These are phyloP conservation scores for Phytopythium oedochilum DNA, from an alignment of 352 stramenopile species.

Conservation along the genomic window DNA sequence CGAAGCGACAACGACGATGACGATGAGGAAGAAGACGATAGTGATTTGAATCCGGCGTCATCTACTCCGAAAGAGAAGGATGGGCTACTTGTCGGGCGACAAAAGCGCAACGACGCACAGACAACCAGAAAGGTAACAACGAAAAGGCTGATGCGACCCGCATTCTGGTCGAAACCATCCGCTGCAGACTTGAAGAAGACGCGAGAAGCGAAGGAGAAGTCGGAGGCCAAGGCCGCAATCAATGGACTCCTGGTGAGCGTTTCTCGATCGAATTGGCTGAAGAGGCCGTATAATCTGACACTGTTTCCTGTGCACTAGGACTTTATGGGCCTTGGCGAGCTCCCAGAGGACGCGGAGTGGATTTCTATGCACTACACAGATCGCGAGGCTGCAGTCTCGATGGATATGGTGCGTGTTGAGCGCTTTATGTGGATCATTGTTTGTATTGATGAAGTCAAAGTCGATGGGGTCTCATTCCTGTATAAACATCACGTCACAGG, in stretches of 20 bases:
- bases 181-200: conserved; percentile 13
- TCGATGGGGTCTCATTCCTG: conserved; percentile 1
- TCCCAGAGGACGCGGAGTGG: conserved; percentile 74
- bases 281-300: neutral
- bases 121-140: conserved; percentile 3
- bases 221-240: conserved; percentile 49
- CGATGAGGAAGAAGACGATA: conserved; percentile 17
- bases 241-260: conserved; percentile 43
- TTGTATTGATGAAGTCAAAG: neutral
- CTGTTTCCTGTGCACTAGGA: conserved; percentile 22
- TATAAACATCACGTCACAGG: conserved; percentile 12
- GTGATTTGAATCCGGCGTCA: neutral
- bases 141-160: conserved; percentile 10
- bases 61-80: conserved; percentile 32
- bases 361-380: conserved; percentile 76
- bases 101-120: conserved; percentile 2
- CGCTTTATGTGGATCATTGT: neutral
- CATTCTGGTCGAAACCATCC: conserved; percentile 22
- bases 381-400: conserved; percentile 51
- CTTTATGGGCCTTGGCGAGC: conserved; percentile 67
- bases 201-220: conserved; percentile 37
- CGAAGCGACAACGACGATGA: conserved; percentile 18
- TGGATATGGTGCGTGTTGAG: conserved; percentile 44
- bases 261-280: neutral
- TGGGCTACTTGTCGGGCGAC: conserved; percentile 24